These are phyloP conservation scores for Fragosphaeria purpurea DNA, from an alignment of 2,329 filamentous ascomycete genomes.

Conservation along the genomic window DNA sequence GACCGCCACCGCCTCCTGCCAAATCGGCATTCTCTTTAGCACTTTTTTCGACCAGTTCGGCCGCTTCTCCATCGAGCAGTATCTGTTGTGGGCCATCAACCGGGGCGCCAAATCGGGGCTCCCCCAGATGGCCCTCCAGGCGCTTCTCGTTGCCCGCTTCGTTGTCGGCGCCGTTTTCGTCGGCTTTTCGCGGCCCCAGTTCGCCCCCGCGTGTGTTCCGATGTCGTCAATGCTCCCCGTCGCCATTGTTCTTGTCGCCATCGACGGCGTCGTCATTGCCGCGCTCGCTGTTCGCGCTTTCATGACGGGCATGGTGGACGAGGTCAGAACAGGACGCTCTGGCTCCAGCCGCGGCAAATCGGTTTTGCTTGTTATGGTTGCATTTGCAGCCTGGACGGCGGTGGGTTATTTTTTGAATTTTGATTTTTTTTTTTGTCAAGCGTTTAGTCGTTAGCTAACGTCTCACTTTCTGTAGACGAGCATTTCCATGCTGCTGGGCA, in stretches of 20 bases:
- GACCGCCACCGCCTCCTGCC: conserved; percentile 34
- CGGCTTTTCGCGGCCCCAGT: conserved; percentile 42
- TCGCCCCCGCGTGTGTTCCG: conserved; percentile 42
- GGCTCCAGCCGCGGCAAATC: conserved; percentile 27
- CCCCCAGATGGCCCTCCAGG: conserved; percentile 33
- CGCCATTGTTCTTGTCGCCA: conserved; percentile 32
- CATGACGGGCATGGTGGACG: conserved; percentile 24
- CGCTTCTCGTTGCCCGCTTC: conserved; percentile 36
- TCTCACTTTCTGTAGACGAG: conserved; percentile 32
- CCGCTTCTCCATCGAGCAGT: conserved; percentile 43
- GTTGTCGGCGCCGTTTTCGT: conserved; percentile 44
- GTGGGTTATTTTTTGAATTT: conserved; percentile 18
- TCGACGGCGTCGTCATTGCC: conserved; percentile 36
- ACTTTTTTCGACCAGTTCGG: conserved; percentile 48
- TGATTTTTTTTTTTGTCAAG: background rate
- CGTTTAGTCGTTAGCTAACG: too few species aligned
- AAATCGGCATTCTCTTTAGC: conserved; percentile 41
- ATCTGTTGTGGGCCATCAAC: conserved; percentile 41
- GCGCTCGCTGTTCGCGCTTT: conserved; percentile 32
- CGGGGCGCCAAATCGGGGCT: conserved; percentile 21
- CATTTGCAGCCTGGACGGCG: conserved; percentile 42
- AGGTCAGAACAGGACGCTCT: conserved; percentile 19
- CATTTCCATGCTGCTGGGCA: conserved; percentile 39
- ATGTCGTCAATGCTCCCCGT: conserved; percentile 33
- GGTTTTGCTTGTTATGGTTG: conserved; percentile 31